phyloP scores from a whole-genome alignment of 768 basidiomycete species.

The Leccinum truebloodii region DNA sequence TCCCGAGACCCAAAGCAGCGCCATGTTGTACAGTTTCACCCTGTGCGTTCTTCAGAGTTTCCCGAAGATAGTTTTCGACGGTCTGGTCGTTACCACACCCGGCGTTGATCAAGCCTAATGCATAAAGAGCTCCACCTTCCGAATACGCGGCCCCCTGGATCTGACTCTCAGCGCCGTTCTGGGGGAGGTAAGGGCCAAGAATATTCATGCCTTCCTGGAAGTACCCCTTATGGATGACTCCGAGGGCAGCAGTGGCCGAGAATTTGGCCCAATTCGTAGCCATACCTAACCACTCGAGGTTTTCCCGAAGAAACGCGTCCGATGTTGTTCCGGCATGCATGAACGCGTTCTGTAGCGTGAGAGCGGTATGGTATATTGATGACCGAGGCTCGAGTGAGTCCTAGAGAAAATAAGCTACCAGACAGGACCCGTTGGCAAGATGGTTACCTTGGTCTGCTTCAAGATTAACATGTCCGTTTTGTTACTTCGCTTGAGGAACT shows the following conservation, averaged over 20 bases:
- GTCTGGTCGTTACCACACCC: conserved; percentile 74
- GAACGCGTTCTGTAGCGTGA: conserved; percentile 96
- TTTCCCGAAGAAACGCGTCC: conserved; percentile 90
- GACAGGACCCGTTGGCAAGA: not conserved
- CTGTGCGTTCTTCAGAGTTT: conserved; percentile 71
- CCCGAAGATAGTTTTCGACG: conserved; percentile 73
- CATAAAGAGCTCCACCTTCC: conserved; percentile 96
- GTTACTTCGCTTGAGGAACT: conserved; percentile 95
- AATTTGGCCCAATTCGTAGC: conserved; percentile 99
- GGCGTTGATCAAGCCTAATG: conserved; percentile 91
- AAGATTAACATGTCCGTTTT: conserved; percentile 89
- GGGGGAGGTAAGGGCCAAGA: conserved; percentile 91
- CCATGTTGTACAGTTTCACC: conserved; percentile 96
- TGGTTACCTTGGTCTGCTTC: conserved; percentile 82
- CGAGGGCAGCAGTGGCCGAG: conserved; percentile 93
- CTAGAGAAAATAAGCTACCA: conserved; percentile 39
- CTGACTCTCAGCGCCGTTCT: conserved; percentile 70
- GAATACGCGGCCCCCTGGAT: conserved; percentile 82
- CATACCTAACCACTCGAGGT: conserved; percentile 93
- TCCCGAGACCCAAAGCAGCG: conserved; percentile 94
- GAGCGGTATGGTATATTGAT: conserved; percentile 95
- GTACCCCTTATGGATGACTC: conserved; percentile 97
- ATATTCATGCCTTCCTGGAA: conserved; percentile 91
- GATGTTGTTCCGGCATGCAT: conserved; percentile 99
- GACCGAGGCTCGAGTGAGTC: conserved; percentile 91